phyloP scores from a whole-genome alignment of 139 green algal genomes.

The Coelastrella sp. region DNA sequence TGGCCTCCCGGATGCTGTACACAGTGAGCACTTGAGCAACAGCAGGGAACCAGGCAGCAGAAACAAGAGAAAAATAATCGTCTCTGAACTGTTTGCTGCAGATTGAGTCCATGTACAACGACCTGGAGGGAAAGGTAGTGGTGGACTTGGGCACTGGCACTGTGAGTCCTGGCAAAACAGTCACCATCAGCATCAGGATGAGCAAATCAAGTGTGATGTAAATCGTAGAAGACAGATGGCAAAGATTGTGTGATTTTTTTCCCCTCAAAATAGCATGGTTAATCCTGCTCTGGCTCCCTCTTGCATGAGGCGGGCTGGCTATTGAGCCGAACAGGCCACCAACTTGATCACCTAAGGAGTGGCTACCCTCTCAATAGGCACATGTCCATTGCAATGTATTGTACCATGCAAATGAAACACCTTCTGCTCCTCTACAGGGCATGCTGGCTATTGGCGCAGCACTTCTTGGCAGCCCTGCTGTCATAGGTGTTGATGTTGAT shows the following conservation, averaged over 20 bases:
- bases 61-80: no score
- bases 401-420: not conserved
- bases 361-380: no score
- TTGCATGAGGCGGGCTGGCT: no score
- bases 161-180: conserved; percentile 55
- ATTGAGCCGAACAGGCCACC: no score
- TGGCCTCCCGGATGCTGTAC: conserved; percentile 89
- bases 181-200: not conserved
- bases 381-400: no score
- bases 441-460: conserved; percentile 89
- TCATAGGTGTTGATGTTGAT: conserved; percentile 93
- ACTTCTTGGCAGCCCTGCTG: conserved; percentile 78
- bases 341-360: no score
- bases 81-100: conserved; percentile 50
- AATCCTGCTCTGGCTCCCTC: no score
- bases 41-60: no score
- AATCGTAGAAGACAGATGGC: no score
- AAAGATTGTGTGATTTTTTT: no score
- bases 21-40: conserved; percentile 58
- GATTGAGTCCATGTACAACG: conserved; percentile 79
- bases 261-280: no score
- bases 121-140: conserved; percentile 82
- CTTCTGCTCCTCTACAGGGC: conserved; percentile 61
- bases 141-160: conserved; percentile 93
- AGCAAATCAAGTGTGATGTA: no score